Base-by-base conservation (phyloP, 1,284 basidiomycete species). In the Veloporphyrellus conicus region DNA sequence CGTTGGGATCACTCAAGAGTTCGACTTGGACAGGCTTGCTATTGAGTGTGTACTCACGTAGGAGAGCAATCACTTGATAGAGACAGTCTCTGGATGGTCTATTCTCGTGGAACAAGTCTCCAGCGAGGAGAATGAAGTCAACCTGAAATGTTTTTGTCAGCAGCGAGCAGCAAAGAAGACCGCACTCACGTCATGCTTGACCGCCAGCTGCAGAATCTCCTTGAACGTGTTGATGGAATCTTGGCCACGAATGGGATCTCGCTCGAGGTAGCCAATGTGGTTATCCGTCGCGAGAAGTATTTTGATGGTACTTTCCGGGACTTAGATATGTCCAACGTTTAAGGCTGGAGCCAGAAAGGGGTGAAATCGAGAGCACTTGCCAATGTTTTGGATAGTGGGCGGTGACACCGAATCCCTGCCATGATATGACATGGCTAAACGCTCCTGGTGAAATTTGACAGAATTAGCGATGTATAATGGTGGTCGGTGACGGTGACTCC, bases 81-180 rank as follows among this genome's bases (percentile, higher is more conserved):
- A 99, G 69, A 52, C 89, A 90, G 35, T 93, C 88, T 57, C 94
- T 73, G 25, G 91, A 92, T 0, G 96, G 96, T 53, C 93, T 82
- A 67, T 99, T 99, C 62, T 99, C 96, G 66, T 99, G 96, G 63
- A 99, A 99, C 7, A 99, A 74, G 68, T 99, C 96, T 10, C 96
- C 95, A 12, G 89, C 94, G 2, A 98, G 81, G 3, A 99, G 78
- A 47, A 99, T 79, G 62, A 96, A 91, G 70, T 97, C 93, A 43
- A 95, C 93, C 90, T 93, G 55, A 20, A 25, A 28, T 11, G 22
- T 40, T 15, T 19, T 2, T 19, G 42, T 62, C 37, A 61, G 48
- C 20, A 35, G 6, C 39, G 27, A 41, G 9, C 32, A n/a, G 14
- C 9, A 11, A 5, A 11, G 10, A 20, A 37, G 23, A 6, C 31